Conservation (phyloP, 305 asterid species). For the Fraxinus velutina region DNA sequence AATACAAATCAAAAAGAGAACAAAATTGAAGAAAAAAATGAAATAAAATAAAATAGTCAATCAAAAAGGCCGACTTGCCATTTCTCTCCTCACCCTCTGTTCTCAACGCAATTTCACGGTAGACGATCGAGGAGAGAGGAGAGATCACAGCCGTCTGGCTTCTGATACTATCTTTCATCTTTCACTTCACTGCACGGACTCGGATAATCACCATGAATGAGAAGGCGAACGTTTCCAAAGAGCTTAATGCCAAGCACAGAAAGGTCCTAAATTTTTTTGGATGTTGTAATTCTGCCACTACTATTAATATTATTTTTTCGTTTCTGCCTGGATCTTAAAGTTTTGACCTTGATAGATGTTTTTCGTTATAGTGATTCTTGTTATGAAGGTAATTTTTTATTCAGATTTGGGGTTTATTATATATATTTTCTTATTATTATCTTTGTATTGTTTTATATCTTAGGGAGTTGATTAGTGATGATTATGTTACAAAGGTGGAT, state of each 20-base stretch:
- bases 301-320: conserved; percentile 16
- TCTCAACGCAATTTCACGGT: conserved; percentile 24
- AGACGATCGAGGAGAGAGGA: conserved; percentile 41
- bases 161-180: conserved; percentile 22
- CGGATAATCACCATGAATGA: conserved; percentile 59
- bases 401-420: conserved; percentile 13
- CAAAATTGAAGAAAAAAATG: not conserved
- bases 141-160: conserved; percentile 34
- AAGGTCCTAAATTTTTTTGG: conserved; percentile 47
- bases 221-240: conserved; percentile 93
- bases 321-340: not conserved
- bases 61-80: conserved; percentile 25
- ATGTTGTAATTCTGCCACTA: not conserved
- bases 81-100: conserved; percentile 14
- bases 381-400: not conserved
- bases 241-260: conserved; percentile 89
- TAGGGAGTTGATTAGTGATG: conserved; percentile 8
- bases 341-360: conserved; percentile 13
- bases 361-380: conserved; percentile 12
- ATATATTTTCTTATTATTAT: not conserved
- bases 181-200: conserved; percentile 22
- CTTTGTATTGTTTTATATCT: not conserved
- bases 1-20: not conserved
- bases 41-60: not conserved
- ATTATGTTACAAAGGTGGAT: conserved; percentile 18